These are phyloP conservation scores for Entophlyctis helioformis DNA, from an alignment of 192 early-diverging fungal species.

Conservation along the genomic window DNA sequence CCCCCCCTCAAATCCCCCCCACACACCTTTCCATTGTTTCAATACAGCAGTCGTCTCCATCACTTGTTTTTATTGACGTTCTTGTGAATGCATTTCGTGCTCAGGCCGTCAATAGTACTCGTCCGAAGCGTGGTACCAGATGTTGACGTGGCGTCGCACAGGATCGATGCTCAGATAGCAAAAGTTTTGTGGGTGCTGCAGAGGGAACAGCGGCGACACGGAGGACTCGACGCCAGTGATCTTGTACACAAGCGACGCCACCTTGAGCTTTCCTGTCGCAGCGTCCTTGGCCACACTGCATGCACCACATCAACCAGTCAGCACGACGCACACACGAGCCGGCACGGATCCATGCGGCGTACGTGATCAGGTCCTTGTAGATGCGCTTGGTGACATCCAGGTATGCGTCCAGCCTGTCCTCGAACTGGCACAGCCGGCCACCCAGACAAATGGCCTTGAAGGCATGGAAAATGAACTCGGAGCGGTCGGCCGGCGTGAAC, in stretches of 20 bases:
- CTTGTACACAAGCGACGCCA: constrained; percentile 26
- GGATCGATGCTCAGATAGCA: constrained; percentile 35
- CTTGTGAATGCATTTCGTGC: no score
- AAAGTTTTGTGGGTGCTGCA: constrained; percentile 48
- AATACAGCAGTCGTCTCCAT: no score
- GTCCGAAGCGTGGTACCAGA: constrained; percentile 41
- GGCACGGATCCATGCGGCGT: not conserved
- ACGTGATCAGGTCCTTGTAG: constrained; percentile 42
- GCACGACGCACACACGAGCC: no score
- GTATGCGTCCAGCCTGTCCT: constrained; percentile 35
- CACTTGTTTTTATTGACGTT: no score
- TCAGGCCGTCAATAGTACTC: constrained; percentile 34
- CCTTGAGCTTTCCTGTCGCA: constrained; percentile 10
- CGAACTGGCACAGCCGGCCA: constrained; percentile 40
- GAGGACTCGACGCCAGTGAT: constrained; percentile 19
- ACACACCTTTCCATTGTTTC: no score
- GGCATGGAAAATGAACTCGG: constrained; percentile 39
- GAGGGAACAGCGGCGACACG: constrained; percentile 40
- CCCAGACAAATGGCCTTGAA: constrained; percentile 37
- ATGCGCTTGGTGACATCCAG: constrained; percentile 26
- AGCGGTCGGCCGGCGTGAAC: constrained; percentile 23
- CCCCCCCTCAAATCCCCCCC: no score
- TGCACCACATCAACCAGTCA: no score
- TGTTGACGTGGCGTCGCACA: constrained; percentile 18
- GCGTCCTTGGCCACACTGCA: constrained; percentile 24